Conservation (phyloP, 495 filamentous ascomycete species). For the Podospora sp. region DNA sequence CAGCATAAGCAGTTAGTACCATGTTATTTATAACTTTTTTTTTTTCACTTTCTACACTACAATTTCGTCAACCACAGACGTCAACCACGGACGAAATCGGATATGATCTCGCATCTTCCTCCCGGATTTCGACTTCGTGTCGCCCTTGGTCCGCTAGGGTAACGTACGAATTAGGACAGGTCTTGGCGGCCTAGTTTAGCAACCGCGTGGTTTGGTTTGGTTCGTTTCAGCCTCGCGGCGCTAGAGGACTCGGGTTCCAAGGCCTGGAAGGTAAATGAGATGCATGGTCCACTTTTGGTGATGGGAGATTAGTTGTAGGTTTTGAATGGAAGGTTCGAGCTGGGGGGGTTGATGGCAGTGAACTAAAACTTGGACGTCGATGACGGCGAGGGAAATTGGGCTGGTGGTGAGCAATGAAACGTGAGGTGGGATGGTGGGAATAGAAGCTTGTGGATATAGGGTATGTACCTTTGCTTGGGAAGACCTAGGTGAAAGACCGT, state of each 20-base stretch:
- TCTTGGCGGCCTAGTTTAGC: not conserved
- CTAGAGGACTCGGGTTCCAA: constrained; percentile 5
- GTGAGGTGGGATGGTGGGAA: not conserved
- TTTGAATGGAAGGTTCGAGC: not conserved
- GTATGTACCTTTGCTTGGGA: no score
- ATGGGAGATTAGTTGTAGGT: not conserved
- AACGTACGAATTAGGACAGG: not conserved
- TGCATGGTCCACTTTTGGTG: not conserved
- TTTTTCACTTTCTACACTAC: no score
- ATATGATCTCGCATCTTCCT: not conserved
- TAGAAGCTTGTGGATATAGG: not conserved
- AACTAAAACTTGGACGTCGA: not conserved
- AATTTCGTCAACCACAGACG: no score
- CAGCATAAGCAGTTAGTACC: no score
- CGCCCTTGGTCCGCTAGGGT: no score
- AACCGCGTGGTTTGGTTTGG: not conserved
- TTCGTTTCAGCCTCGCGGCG: constrained; percentile 7
- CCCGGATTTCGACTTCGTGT: not conserved
- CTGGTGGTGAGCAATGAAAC: not conserved
- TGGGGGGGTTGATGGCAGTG: not conserved
- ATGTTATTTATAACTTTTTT: no score
- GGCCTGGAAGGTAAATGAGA: not conserved
- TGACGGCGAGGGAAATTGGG: not conserved
- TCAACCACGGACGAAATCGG: no score
- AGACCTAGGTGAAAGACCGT: no score